Evolutionary conservation across 2,329 filamentous ascomycete species (phyloP).

Genomic region (Colletotrichum tamarilloi): DNA sequence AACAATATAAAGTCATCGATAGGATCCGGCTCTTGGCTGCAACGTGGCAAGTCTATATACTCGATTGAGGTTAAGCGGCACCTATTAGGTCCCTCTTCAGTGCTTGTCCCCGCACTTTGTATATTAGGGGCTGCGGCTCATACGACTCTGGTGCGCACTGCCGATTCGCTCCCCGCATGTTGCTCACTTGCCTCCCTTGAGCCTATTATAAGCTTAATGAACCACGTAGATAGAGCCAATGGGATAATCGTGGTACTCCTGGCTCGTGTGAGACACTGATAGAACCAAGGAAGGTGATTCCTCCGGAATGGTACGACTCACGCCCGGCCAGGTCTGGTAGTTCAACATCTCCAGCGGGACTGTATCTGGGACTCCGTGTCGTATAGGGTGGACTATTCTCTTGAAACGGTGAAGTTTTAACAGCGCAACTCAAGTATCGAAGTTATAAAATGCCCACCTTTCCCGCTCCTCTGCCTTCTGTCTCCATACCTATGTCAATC

Average conservation of each 20-base stretch:
- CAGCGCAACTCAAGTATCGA: background rate
- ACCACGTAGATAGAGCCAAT: background rate
- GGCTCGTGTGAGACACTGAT: background rate
- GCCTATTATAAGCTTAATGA: constrained; percentile 21
- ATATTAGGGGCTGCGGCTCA: background rate
- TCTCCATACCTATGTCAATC: background rate
- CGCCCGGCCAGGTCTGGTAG: background rate
- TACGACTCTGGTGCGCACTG: background rate
- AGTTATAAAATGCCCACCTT: background rate
- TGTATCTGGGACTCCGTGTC: background rate
- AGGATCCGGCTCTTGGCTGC: constrained; percentile 5
- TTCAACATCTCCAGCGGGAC: background rate
- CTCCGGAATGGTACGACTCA: background rate
- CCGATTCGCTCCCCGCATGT: constrained; percentile 6
- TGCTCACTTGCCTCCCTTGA: constrained; percentile 12
- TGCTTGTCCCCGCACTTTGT: constrained; percentile 3
- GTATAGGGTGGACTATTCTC: background rate
- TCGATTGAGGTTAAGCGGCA: background rate
- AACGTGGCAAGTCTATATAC: background rate
- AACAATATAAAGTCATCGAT: background rate
- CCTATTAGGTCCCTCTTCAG: background rate
- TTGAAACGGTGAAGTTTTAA: too few relatives aligned
- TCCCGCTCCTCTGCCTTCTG: background rate
- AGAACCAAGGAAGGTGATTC: background rate
- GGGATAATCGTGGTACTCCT: background rate